These are phyloP conservation scores for Podochytrium sp. DNA, from an alignment of 192 early-diverging fungal genomes.

Conservation along the genomic window DNA sequence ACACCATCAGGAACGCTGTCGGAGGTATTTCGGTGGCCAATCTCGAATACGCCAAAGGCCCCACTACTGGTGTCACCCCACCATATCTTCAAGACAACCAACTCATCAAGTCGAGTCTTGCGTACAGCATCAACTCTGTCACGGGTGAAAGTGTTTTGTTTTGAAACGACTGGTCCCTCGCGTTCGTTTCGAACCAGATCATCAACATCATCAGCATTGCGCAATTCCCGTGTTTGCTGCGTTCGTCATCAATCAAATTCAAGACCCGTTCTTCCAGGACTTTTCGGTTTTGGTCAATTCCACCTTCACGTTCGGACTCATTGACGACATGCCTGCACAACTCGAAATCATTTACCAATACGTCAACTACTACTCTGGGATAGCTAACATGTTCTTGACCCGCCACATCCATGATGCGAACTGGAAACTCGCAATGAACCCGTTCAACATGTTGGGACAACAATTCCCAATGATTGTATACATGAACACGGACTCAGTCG, in stretches of 20 bases:
- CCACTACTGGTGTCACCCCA: too few species aligned
- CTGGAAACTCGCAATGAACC: background rate
- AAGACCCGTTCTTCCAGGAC: background rate
- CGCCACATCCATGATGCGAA: background rate
- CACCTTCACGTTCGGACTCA: background rate
- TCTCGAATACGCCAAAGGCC: too few species aligned
- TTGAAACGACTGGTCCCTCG: background rate
- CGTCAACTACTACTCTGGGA: background rate
- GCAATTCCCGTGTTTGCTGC: background rate
- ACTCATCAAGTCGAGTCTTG: background rate
- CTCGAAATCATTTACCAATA: background rate
- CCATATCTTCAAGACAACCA: too few species aligned
- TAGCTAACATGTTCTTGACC: background rate
- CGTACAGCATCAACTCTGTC: background rate
- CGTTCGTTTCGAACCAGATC: background rate
- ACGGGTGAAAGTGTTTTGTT: background rate
- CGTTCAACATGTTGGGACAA: too few species aligned
- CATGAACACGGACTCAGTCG: constrained; percentile 5
- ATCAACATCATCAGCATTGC: too few species aligned
- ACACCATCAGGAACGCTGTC: too few species aligned
- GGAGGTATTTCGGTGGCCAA: too few species aligned
- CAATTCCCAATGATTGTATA: background rate
- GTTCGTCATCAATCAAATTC: background rate
- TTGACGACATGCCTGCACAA: background rate
- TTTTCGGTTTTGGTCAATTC: background rate